Evolutionary conservation across 75 land plant species (phyloP).

Genomic region (Picea glauca): DNA sequence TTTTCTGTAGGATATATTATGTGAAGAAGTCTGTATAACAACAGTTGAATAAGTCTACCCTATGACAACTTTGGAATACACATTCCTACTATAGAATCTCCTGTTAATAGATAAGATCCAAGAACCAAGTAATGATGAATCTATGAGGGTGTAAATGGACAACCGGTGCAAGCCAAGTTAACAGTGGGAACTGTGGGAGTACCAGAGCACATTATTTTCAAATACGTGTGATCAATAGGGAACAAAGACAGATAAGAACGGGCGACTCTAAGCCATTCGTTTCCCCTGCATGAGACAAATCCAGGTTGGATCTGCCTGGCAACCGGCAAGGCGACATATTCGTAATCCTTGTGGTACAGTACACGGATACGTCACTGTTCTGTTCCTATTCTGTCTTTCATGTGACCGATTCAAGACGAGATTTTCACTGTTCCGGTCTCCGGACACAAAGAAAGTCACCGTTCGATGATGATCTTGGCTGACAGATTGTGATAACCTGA

Average conservation of each 20-base stretch:
- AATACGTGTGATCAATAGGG: not conserved
- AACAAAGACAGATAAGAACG: not conserved
- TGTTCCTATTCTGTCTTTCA: too few species aligned
- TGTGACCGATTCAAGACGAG: too few species aligned
- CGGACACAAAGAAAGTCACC: too few species aligned
- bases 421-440: too few species aligned
- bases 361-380: not conserved
- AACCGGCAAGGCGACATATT: not conserved
- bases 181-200: not conserved
- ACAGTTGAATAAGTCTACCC: not conserved
- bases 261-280: too few species aligned
- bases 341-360: not conserved
- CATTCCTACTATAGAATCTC: not conserved
- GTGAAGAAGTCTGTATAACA: too few species aligned
- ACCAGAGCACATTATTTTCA: too few species aligned
- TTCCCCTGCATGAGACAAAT: not conserved
- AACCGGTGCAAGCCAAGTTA: not conserved
- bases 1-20: too few species aligned
- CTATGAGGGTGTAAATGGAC: not conserved
- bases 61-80: not conserved
- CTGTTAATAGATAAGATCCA: not conserved
- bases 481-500: too few species aligned
- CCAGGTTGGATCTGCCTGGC: slow-evolving; percentile 10
- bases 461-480: too few species aligned
- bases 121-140: not conserved